Conservation (phyloP, 2,329 filamentous ascomycete species). For the Paecilomyces sp. region DNA sequence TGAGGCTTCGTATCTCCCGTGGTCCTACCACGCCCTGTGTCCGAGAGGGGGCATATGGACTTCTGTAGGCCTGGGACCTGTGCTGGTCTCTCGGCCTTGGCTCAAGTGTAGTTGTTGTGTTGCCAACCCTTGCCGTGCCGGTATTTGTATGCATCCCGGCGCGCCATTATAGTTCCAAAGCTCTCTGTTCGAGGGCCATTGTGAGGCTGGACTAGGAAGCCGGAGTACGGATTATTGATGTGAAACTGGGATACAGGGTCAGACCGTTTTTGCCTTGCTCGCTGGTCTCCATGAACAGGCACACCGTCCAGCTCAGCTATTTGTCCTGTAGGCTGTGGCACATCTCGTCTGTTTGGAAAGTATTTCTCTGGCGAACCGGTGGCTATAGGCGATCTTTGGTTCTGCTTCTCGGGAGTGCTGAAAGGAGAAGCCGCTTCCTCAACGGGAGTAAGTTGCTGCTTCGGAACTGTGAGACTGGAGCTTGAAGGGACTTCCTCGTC, state of each 20-base stretch:
- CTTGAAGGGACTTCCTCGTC: slow-evolving; percentile 13
- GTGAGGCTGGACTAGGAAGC: neutral
- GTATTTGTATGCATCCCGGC: neutral
- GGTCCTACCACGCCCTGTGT: neutral
- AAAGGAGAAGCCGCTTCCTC: slow-evolving; percentile 8
- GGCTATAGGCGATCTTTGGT: neutral
- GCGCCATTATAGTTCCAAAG: neutral
- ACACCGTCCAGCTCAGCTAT: neutral
- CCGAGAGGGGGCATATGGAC: neutral
- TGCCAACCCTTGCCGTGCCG: neutral
- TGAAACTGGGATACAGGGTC: neutral
- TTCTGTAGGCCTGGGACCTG: neutral
- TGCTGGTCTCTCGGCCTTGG: slow-evolving; percentile 8
- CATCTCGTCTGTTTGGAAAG: neutral
- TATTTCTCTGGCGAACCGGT: neutral
- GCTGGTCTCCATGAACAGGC: neutral
- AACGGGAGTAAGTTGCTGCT: slow-evolving; percentile 15
- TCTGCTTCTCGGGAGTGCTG: neutral
- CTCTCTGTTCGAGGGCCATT: neutral
- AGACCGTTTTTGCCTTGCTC: neutral
- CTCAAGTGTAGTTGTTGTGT: neutral
- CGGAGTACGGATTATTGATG: neutral
- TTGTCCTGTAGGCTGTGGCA: neutral
- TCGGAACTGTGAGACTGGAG: slow-evolving; percentile 13
- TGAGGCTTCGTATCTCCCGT: slow-evolving; percentile 6